Evolutionary conservation across 2,329 filamentous ascomycete species (phyloP).

Genomic region (Penicillium sp.): DNA sequence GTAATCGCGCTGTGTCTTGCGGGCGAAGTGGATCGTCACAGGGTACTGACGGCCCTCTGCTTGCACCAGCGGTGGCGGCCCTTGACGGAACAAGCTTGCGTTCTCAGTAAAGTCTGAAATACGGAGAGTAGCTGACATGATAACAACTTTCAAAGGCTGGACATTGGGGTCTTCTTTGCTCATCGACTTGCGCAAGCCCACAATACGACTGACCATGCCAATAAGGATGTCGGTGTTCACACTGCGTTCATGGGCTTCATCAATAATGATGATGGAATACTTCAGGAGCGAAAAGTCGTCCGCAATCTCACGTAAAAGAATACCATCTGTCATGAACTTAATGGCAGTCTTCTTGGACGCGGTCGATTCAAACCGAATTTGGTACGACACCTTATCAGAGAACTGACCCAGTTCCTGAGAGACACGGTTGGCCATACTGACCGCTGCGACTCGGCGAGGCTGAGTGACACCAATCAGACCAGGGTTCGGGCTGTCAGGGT

Average conservation of each 20-base stretch:
- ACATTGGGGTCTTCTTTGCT: slow-evolving; percentile 67
- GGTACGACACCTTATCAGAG: slow-evolving; percentile 79
- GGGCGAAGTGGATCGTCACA: slow-evolving; percentile 84
- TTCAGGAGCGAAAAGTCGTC: slow-evolving; percentile 84
- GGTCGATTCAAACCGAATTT: slow-evolving; percentile 90
- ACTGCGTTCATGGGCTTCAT: slow-evolving; percentile 95
- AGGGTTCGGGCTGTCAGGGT: slow-evolving; percentile 71
- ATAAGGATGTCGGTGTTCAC: slow-evolving; percentile 98
- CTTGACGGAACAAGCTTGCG: slow-evolving; percentile 68
- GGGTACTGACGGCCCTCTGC: slow-evolving; percentile 89
- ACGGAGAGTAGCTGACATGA: slow-evolving; percentile 95
- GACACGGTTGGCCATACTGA: slow-evolving; percentile 94
- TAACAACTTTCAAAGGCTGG: slow-evolving; percentile 84
- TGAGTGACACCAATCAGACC: slow-evolving; percentile 96
- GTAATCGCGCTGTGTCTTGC: slow-evolving; percentile 80
- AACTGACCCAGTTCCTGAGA: slow-evolving; percentile 77
- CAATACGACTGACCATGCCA: slow-evolving; percentile 90
- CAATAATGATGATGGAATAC: slow-evolving; percentile 91
- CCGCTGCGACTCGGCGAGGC: slow-evolving; percentile 87
- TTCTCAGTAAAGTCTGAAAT: slow-evolving; percentile 91
- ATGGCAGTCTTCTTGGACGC: slow-evolving; percentile 77
- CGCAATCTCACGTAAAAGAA: slow-evolving; percentile 84
- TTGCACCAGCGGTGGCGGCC: slow-evolving; percentile 77
- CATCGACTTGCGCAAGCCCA: slow-evolving; percentile 76
- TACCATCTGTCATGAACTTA: slow-evolving; percentile 99